Evolutionary conservation across 2,329 filamentous ascomycete species (phyloP).

Genomic region (Diaporthe sp.): DNA sequence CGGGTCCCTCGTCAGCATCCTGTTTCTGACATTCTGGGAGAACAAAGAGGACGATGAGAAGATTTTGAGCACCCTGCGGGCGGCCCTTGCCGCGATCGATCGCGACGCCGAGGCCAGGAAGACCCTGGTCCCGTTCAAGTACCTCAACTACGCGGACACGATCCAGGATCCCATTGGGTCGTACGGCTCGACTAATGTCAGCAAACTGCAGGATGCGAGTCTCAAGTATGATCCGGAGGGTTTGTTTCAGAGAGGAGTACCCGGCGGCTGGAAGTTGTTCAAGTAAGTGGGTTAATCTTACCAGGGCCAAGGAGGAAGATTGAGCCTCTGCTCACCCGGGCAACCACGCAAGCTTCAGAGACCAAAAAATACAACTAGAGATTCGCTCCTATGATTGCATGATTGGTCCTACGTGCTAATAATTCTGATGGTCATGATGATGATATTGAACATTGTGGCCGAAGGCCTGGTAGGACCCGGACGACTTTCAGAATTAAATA

Average conservation of each 20-base stretch:
- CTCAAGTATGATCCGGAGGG: conserved; percentile 29
- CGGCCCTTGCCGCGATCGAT: neutral
- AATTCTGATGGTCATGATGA: too few relatives aligned
- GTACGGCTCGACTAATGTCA: conserved; percentile 12
- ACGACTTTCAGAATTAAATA: too few relatives aligned
- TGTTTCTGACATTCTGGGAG: neutral
- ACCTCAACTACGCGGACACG: conserved; percentile 13
- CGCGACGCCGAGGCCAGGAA: neutral
- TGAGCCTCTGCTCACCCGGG: too few relatives aligned
- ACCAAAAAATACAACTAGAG: too few relatives aligned
- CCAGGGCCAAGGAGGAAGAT: too few relatives aligned
- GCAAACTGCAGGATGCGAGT: neutral
- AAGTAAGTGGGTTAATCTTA: neutral
- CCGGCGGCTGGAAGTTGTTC: conserved; percentile 36
- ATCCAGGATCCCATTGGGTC: conserved; percentile 10
- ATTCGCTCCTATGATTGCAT: too few relatives aligned
- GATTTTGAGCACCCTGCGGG: neutral
- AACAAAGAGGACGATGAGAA: neutral
- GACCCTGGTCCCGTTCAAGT: neutral
- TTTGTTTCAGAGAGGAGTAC: conserved; percentile 38
- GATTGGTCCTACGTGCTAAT: too few relatives aligned
- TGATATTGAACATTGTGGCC: too few relatives aligned
- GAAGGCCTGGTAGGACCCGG: too few relatives aligned
- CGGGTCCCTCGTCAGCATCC: neutral
- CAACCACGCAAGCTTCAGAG: too few relatives aligned